Evolutionary conservation across 306 rosid species (phyloP).

Genomic region (Mucuna pruriens): DNA sequence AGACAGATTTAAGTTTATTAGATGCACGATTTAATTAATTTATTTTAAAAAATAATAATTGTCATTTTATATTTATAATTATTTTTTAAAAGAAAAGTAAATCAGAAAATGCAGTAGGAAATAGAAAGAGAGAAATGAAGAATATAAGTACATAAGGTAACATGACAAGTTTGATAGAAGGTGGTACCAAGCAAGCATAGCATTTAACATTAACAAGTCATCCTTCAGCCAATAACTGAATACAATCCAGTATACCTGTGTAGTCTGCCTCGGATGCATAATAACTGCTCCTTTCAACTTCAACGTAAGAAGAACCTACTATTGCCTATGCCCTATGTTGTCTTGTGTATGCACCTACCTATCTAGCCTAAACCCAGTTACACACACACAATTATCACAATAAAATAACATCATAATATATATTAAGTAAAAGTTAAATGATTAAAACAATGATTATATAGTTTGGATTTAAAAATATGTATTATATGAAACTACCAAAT

Average conservation of each 20-base stretch:
- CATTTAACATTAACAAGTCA: background rate
- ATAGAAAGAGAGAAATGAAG: background rate
- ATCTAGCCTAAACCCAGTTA: background rate
- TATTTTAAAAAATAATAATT: too few relatives aligned
- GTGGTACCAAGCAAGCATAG: too few relatives aligned
- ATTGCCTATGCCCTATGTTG: background rate
- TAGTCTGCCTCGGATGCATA: background rate
- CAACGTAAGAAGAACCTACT: background rate
- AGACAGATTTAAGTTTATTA: too few relatives aligned
- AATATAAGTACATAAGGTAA: background rate
- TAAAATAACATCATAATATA: background rate
- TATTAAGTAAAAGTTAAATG: background rate
- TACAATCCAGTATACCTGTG: background rate
- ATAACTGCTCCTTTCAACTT: constrained; percentile 1
- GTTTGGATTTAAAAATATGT: background rate
- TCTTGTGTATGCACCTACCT: background rate
- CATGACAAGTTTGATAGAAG: background rate
- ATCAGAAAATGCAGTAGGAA: background rate
- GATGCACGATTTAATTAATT: too few relatives aligned
- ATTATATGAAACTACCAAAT: too few relatives aligned
- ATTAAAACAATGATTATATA: background rate
- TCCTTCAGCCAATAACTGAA: background rate
- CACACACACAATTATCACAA: background rate
- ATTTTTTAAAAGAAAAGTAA: too few relatives aligned
- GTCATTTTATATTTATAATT: too few relatives aligned